Evolutionary conservation across 192 early-diverging fungal genomes (phyloP).

Genomic region (Gamsiella multidivaricata): DNA sequence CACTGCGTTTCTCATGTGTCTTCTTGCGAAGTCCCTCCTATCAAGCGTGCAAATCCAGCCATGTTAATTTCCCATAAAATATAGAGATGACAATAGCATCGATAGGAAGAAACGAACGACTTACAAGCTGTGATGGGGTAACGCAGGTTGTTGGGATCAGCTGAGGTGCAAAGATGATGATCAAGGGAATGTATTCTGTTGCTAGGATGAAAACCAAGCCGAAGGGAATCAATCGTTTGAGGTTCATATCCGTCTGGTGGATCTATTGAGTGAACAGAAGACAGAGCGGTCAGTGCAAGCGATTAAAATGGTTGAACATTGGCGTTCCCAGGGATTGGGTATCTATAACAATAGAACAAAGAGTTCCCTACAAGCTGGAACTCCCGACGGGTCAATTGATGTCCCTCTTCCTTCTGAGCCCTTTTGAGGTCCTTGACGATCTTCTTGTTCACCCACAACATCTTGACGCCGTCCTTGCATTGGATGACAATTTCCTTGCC

Average conservation of each 20-base stretch:
- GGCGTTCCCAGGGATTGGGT: too few relatives aligned
- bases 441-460: constrained; percentile 62
- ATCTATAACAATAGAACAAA: not conserved
- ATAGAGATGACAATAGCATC: not conserved
- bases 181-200: constrained; percentile 64
- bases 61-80: not conserved
- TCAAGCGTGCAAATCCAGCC: not conserved
- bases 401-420: constrained; percentile 47
- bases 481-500: constrained; percentile 62
- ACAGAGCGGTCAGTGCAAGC: not conserved
- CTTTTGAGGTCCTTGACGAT: constrained; percentile 52
- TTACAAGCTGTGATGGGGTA: constrained; percentile 60
- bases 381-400: constrained; percentile 54
- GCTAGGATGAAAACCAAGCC: constrained; percentile 56
- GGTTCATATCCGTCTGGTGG: constrained; percentile 56
- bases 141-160: constrained; percentile 66
- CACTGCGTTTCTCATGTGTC: constrained; percentile 56
- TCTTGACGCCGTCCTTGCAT: constrained; percentile 65
- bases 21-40: constrained; percentile 60
- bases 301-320: too few relatives aligned
- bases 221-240: constrained; percentile 64
- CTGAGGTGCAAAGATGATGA: constrained; percentile 62
- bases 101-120: not conserved
- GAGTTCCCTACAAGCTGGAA: constrained; percentile 57
- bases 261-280: constrained; percentile 37